Percentiles rank a stretch among this genome's conserved stretches.
phyloP scores from a whole-genome alignment of 352 stramenopile genomes.

The Pythium sukuiense region DNA sequence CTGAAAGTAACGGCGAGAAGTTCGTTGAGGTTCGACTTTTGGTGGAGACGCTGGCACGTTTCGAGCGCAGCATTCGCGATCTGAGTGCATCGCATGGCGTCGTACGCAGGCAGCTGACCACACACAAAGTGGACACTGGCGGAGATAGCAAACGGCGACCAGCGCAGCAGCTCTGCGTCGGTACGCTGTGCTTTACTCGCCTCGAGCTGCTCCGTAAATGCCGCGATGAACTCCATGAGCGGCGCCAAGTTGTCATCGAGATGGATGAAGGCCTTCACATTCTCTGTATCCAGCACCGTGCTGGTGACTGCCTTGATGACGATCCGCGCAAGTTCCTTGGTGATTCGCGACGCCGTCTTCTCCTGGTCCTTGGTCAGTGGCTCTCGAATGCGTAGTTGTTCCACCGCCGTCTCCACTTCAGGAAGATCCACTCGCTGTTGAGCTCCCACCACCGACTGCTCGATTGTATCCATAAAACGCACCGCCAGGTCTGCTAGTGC shows the following conservation, averaged over 20 bases:
- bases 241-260: conserved; percentile 29
- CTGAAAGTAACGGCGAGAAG: conserved; percentile 11
- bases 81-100: conserved; percentile 25
- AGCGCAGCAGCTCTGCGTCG: conserved; percentile 18
- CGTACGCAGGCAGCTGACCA: conserved; percentile 25
- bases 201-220: conserved; percentile 9
- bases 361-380: conserved; percentile 18
- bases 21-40: not conserved
- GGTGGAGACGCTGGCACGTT: conserved; percentile 20
- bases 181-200: not conserved
- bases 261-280: conserved; percentile 27
- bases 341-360: conserved; percentile 16
- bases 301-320: conserved; percentile 9
- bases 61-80: conserved; percentile 5
- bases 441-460: conserved; percentile 13
- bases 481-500: conserved; percentile 13
- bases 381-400: not conserved
- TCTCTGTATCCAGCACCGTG: conserved; percentile 4
- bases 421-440: conserved; percentile 2
- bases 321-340: conserved; percentile 29
- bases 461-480: conserved; percentile 10
- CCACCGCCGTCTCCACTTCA: conserved; percentile 2
- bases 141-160: conserved; percentile 28
- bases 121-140: conserved; percentile 24
- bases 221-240: conserved; percentile 22